These are phyloP conservation scores for Yamadazyma endophytica DNA, from an alignment of 805 yeast species.

Conservation along the genomic window DNA sequence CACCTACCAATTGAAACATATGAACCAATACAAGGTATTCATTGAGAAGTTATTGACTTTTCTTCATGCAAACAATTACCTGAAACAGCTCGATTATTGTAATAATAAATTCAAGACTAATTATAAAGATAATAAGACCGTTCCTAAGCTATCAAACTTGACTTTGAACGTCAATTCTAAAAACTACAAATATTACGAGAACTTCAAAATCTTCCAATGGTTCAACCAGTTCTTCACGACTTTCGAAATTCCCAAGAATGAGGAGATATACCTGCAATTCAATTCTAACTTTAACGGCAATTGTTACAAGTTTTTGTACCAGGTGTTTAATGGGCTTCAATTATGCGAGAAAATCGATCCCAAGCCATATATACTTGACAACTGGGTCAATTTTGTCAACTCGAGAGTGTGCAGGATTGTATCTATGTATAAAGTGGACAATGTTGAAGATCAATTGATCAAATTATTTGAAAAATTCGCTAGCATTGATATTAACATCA, in stretches of 20 bases:
- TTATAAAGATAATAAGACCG: slow-evolving; percentile 1
- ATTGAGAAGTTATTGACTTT: slow-evolving; percentile 5
- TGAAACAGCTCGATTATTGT: slow-evolving; percentile 12
- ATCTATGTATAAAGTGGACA: slow-evolving; percentile 13
- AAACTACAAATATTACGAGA: slow-evolving; percentile 9
- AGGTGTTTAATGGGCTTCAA: slow-evolving; percentile 8
- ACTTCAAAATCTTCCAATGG: slow-evolving; percentile 10
- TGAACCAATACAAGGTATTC: slow-evolving; percentile 5
- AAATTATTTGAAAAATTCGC: slow-evolving; percentile 9
- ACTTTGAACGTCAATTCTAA: slow-evolving; percentile 8
- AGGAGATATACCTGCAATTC: slow-evolving; percentile 5
- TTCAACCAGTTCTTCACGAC: slow-evolving; percentile 9
- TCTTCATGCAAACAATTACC: slow-evolving; percentile 6
- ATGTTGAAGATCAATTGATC: slow-evolving; percentile 11
- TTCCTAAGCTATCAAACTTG: slow-evolving; percentile 10
- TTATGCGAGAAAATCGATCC: slow-evolving; percentile 13
- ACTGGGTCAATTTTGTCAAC: slow-evolving; percentile 33
- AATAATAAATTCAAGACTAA: slow-evolving; percentile 5
- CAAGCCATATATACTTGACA: slow-evolving; percentile 21
- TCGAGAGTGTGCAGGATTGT: slow-evolving; percentile 25
- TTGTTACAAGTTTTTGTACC: slow-evolving; percentile 7
- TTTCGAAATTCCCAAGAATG: slow-evolving; percentile 8
- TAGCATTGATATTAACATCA: slow-evolving; percentile 8
- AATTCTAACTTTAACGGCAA: slow-evolving; percentile 7
- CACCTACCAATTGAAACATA: slow-evolving; percentile 5